Percentiles rank a stretch among this genome's conserved stretches.
phyloP scores from a whole-genome alignment of 202 grass and related monocot species.

The Panicum hallii region DNA sequence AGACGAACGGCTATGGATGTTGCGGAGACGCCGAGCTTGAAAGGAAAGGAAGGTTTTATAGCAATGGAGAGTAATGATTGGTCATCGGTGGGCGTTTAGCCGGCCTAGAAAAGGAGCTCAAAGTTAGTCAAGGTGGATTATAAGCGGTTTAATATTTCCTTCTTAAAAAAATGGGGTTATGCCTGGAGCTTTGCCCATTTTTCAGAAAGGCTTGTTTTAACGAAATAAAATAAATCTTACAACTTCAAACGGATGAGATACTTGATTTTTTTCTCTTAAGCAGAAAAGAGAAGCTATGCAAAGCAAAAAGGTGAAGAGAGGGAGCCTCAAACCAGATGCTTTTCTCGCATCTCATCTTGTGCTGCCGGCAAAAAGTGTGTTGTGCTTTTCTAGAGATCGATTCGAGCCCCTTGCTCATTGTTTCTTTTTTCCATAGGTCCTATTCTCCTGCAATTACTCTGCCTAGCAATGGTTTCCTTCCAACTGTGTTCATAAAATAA shows the following conservation, averaged over 20 bases:
- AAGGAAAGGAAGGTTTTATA: slow-evolving; percentile 3
- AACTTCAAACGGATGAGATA: too few species aligned
- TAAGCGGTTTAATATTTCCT: neutral
- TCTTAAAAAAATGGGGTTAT: neutral
- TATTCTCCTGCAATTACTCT: too few species aligned
- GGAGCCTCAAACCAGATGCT: neutral
- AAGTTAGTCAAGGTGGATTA: neutral
- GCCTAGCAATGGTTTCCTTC: too few species aligned
- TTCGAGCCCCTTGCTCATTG: neutral
- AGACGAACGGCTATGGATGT: neutral
- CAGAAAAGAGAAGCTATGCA: neutral
- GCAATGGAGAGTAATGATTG: neutral
- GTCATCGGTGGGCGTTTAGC: neutral
- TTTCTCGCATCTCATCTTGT: neutral
- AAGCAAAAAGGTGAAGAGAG: neutral
- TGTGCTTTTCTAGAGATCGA: neutral
- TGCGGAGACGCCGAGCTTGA: neutral
- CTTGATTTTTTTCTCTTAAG: neutral
- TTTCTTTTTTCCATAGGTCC: neutral
- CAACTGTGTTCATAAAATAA: too few species aligned
- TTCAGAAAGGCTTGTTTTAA: too few species aligned
- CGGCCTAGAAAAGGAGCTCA: neutral
- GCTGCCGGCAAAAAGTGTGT: neutral
- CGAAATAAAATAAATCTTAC: too few species aligned
- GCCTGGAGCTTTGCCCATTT: neutral